A percentile compares a stretch with the other conserved stretches of the same genome.
Evolutionary conservation across 2,329 filamentous ascomycete species (phyloP).

Genomic region (Diaporthe vexans): DNA sequence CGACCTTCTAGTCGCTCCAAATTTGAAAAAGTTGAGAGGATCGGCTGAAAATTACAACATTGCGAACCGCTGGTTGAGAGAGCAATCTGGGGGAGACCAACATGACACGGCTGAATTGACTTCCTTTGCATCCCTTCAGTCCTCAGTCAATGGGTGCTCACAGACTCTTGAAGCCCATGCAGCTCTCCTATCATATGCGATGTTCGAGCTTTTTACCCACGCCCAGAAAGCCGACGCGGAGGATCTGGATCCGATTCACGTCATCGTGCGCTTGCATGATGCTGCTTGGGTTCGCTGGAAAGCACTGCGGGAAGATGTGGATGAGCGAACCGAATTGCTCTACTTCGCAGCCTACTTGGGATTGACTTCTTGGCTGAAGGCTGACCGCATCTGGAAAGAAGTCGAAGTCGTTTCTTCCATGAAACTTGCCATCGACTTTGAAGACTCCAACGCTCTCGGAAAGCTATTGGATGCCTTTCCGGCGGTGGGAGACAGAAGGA

Average conservation of each 20-base stretch:
- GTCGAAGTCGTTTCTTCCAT: background rate
- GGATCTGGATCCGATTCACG: background rate
- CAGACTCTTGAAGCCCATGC: background rate
- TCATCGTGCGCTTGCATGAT: background rate
- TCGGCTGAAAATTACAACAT: background rate
- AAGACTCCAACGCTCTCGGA: background rate
- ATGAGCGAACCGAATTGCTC: background rate
- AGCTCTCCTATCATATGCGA: constrained; percentile 6
- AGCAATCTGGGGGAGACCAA: background rate
- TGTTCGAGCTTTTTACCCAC: background rate
- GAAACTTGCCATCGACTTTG: background rate
- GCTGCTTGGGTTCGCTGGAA: background rate
- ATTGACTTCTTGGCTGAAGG: background rate
- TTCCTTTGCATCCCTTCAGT: background rate
- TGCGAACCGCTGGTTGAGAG: background rate
- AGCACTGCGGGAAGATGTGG: background rate
- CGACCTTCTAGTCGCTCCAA: no score
- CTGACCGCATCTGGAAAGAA: background rate
- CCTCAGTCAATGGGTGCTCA: background rate
- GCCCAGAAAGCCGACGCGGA: constrained; percentile 7
- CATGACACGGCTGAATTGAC: no score
- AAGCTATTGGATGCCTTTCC: background rate
- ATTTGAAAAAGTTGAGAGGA: background rate
- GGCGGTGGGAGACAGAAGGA: background rate
- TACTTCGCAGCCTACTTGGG: constrained; percentile 1